These are phyloP conservation scores for Geranium rotundifolium DNA, from an alignment of 345 rosid genomes.

Conservation along the genomic window DNA sequence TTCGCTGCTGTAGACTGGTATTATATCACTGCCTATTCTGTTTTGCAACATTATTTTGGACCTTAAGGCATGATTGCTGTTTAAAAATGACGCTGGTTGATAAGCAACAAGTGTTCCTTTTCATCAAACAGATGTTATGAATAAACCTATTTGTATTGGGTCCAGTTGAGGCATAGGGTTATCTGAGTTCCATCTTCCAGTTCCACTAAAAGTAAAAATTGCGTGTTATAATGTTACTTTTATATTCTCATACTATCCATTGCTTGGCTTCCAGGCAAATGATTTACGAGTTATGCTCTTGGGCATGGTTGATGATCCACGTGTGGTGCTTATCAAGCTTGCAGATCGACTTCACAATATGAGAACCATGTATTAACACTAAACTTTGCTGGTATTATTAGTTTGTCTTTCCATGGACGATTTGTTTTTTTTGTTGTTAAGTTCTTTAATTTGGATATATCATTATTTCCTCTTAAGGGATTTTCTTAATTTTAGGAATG, in stretches of 20 bases:
- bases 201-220: background rate
- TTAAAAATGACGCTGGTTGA: background rate
- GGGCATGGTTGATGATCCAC: conserved; percentile 79
- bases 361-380: conserved; percentile 57
- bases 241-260: conserved; percentile 3
- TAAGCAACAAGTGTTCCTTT: background rate
- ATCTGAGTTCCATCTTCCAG: background rate
- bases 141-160: background rate
- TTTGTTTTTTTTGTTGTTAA: conserved; percentile 1
- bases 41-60: too few species aligned
- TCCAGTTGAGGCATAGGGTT: background rate
- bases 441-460: background rate
- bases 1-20: too few species aligned
- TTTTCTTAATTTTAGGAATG: background rate
- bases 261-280: conserved; percentile 33
- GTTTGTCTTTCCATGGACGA: background rate
- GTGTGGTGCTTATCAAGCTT: conserved; percentile 73
- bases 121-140: background rate
- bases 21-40: too few species aligned
- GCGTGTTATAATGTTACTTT: conserved; percentile 1
- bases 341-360: conserved; percentile 77
- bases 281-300: conserved; percentile 58
- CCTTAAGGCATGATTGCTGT: too few species aligned
- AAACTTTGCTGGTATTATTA: conserved; percentile 5
- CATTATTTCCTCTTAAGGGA: background rate